phyloP scores from a whole-genome alignment of 768 basidiomycete genomes.

The Coprinopsis marcescibilis region DNA sequence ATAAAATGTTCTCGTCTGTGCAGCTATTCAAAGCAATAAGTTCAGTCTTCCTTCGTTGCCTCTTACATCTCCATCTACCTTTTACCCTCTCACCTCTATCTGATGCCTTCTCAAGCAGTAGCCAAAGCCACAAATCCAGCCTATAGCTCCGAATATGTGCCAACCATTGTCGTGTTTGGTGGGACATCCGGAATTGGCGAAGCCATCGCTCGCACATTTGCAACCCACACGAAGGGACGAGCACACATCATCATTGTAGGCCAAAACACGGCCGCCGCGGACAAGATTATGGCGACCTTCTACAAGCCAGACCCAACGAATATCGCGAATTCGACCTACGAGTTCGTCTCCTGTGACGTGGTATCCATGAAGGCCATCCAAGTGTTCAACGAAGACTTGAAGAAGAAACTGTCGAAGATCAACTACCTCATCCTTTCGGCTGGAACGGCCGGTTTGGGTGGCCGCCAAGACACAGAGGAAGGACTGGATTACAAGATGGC shows the following conservation, averaged over 20 bases:
- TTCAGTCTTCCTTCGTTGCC: too few relatives aligned
- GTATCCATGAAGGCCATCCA: constrained; percentile 46
- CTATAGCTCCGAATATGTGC: constrained; percentile 19
- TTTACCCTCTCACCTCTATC: too few relatives aligned
- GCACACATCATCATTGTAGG: constrained; percentile 50
- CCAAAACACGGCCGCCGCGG: constrained; percentile 43
- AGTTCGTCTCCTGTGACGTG: constrained; percentile 50
- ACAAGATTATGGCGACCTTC: constrained; percentile 37
- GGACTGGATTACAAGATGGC: constrained; percentile 26
- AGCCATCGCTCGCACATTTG: constrained; percentile 41
- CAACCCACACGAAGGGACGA: constrained; percentile 41
- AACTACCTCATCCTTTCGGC: constrained; percentile 49
- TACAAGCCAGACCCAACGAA: constrained; percentile 16
- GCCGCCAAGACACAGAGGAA: constrained; percentile 21
- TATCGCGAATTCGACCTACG: constrained; percentile 22
- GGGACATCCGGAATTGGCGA: constrained; percentile 46
- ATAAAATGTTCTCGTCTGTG: too few relatives aligned
- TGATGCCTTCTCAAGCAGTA: too few relatives aligned
- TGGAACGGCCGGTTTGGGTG: constrained; percentile 33
- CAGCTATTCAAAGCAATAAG: too few relatives aligned
- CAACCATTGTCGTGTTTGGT: constrained; percentile 37
- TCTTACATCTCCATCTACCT: too few relatives aligned
- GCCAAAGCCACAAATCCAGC: too few relatives aligned
- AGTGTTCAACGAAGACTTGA: constrained; percentile 23
- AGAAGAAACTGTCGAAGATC: constrained; percentile 33